phyloP scores from a whole-genome alignment of 176 grass and related monocot genomes.

The Triticum urartu region DNA sequence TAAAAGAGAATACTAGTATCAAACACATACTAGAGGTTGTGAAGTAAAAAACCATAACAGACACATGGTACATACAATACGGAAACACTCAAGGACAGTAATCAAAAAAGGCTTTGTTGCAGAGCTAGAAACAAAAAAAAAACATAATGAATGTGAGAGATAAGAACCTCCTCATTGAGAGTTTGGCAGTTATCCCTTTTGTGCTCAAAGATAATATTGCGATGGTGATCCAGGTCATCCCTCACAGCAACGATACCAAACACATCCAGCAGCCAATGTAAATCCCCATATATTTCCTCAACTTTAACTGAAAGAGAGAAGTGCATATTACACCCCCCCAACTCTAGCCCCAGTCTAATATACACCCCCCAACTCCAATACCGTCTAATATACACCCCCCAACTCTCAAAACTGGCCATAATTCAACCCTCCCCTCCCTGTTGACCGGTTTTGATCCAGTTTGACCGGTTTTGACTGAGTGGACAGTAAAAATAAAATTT shows the following conservation, averaged over 20 bases:
- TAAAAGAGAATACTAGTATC: neutral
- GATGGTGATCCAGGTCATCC: neutral
- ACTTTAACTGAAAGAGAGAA: neutral
- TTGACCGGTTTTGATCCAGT: no score
- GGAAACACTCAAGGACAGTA: neutral
- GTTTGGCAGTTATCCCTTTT: slow-evolving; percentile 6
- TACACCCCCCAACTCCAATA: no score
- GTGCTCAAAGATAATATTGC: slow-evolving; percentile 4
- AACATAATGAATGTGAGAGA: neutral
- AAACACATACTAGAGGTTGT: neutral
- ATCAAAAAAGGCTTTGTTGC: neutral
- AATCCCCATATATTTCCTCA: neutral
- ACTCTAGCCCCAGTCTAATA: no score
- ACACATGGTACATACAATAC: no score
- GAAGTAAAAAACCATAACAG: neutral
- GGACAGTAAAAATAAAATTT: no score
- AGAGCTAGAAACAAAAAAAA: neutral
- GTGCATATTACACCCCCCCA: no score
- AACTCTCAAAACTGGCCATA: no score
- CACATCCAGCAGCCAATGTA: neutral
- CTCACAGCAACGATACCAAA: neutral
- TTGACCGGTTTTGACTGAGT: no score
- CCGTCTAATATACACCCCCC: no score
- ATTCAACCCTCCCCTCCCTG: no score
- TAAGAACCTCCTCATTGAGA: neutral